A percentile compares a stretch with the other conserved stretches of the same genome.
Evolutionary conservation across 805 yeast species (phyloP).

Genomic region (Candida odintsovae): DNA sequence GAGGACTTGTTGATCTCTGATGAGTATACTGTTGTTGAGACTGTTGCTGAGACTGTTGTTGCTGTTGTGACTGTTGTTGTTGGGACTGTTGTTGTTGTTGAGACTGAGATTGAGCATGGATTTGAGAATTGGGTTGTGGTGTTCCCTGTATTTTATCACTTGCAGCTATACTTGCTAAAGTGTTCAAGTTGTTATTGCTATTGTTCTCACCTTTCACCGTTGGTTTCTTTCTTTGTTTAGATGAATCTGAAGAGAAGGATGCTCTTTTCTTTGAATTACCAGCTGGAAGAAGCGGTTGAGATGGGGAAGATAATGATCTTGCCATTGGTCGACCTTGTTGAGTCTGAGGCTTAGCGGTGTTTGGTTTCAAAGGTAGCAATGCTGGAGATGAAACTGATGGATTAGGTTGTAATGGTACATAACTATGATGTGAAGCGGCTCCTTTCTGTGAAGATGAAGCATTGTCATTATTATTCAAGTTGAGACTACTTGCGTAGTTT

Average conservation of each 20-base stretch:
- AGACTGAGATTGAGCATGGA: neutral
- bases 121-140: neutral
- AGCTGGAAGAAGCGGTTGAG: neutral
- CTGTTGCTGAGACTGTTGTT: neutral
- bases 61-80: neutral
- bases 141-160: neutral
- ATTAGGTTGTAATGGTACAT: conserved; percentile 2
- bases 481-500: conserved; percentile 19
- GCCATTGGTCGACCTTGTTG: neutral
- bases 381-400: neutral
- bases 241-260: neutral
- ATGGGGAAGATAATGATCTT: neutral
- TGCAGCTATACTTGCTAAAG: conserved; percentile 11
- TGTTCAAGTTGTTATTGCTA: conserved; percentile 5
- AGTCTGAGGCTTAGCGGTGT: neutral
- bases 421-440: neutral
- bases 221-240: conserved; percentile 1
- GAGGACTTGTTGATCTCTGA: neutral
- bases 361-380: neutral
- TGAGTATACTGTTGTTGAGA: neutral
- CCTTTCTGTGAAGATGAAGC: neutral
- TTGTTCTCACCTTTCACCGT: neutral
- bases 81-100: neutral
- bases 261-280: neutral
- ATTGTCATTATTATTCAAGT: conserved; percentile 4